phyloP scores from a whole-genome alignment of 164 flowering plant genomes.

The Umbellularia californica region DNA sequence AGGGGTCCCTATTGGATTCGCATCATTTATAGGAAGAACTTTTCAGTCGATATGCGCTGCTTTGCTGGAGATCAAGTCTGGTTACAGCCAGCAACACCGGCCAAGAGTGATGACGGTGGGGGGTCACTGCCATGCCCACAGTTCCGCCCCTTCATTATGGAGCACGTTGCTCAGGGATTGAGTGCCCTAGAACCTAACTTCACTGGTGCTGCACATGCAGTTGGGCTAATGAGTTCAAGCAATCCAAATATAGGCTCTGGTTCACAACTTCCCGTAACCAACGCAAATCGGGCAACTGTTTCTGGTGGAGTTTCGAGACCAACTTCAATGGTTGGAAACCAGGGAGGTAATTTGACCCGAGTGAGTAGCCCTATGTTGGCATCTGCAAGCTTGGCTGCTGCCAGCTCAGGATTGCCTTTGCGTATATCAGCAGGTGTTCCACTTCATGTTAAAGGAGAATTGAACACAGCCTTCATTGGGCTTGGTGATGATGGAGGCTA shows the following conservation, averaged over 20 bases:
- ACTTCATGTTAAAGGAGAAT: constrained; percentile 86
- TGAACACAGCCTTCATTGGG: constrained; percentile 98
- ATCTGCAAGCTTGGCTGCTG: constrained; percentile 47
- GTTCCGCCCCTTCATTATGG: constrained; percentile 99
- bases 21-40: constrained; percentile 81
- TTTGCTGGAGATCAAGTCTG: constrained; percentile 99
- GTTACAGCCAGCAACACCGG: constrained; percentile 99
- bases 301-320: constrained; percentile 54
- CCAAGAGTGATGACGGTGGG: constrained; percentile 82
- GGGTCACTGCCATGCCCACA: constrained; percentile 99
- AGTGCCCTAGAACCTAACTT: constrained; percentile 78
- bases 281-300: constrained; percentile 49
- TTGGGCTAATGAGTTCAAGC: constrained; percentile 47
- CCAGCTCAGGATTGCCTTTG: constrained; percentile 53
- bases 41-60: constrained; percentile 99
- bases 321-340: constrained; percentile 31
- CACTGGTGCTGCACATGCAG: constrained; percentile 50
- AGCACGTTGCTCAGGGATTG: constrained; percentile 97
- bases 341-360: constrained; percentile 50
- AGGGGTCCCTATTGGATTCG: constrained; percentile 98
- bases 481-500: constrained; percentile 99
- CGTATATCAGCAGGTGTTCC: constrained; percentile 78
- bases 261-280: constrained; percentile 43
- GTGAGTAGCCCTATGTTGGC: constrained; percentile 45
- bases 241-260: constrained; percentile 45